These are phyloP conservation scores for Ziziphus jujuba DNA, from an alignment of 306 rosid genomes.

Conservation along the genomic window DNA sequence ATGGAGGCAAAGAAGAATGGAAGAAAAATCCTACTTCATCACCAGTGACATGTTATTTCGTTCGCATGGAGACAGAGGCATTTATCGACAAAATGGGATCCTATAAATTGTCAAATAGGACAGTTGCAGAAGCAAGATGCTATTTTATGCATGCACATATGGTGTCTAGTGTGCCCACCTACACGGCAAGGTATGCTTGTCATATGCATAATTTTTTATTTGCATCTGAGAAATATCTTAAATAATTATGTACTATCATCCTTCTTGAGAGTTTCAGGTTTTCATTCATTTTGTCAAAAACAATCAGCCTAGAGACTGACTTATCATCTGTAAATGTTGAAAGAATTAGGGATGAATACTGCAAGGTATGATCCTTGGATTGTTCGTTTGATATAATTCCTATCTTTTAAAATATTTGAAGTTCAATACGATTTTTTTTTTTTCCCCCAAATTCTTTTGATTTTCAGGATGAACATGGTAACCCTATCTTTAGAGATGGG, in stretches of 20 bases:
- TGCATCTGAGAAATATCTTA: not conserved
- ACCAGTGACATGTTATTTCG: slow-evolving; percentile 69
- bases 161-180: slow-evolving; percentile 48
- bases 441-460: not conserved
- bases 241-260: slow-evolving; percentile 22
- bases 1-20: slow-evolving; percentile 71
- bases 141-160: slow-evolving; percentile 72
- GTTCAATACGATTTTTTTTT: not conserved
- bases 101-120: slow-evolving; percentile 46
- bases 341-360: slow-evolving; percentile 43
- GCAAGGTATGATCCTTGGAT: slow-evolving; percentile 44
- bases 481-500: slow-evolving; percentile 32
- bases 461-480: slow-evolving; percentile 54
- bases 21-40: slow-evolving; percentile 62
- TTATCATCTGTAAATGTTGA: slow-evolving; percentile 45
- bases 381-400: not conserved
- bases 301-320: slow-evolving; percentile 49
- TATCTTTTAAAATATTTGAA: not conserved
- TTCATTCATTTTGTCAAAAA: slow-evolving; percentile 79
- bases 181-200: slow-evolving; percentile 68
- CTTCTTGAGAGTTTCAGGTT: slow-evolving; percentile 46
- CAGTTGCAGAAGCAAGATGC: slow-evolving; percentile 50
- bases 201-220: not conserved
- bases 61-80: slow-evolving; percentile 49
- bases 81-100: slow-evolving; percentile 28